Conservation (phyloP, 2,329 filamentous ascomycete genomes). For the Nemania sp. region DNA sequence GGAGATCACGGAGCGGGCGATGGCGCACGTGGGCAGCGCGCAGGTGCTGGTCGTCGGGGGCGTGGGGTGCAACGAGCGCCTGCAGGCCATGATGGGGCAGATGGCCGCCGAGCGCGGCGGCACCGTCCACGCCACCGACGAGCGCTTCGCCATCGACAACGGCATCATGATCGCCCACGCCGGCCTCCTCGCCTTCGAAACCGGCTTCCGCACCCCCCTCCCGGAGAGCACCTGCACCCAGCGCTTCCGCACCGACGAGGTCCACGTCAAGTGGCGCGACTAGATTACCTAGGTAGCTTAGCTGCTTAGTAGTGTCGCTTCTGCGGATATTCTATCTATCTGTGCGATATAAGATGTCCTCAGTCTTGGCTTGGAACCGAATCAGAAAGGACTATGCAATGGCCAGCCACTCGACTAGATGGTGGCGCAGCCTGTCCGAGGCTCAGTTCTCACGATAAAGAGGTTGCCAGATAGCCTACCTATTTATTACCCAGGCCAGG, state of each 20-base stretch:
- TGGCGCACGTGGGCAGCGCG: slow-evolving; percentile 91
- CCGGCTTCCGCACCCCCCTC: slow-evolving; percentile 75
- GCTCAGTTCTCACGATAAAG: too few species aligned
- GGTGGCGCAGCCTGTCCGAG: too few species aligned
- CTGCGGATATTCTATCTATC: too few species aligned
- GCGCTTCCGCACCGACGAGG: slow-evolving; percentile 80
- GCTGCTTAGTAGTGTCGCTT: too few species aligned
- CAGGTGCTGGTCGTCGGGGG: slow-evolving; percentile 96
- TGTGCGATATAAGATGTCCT: too few species aligned
- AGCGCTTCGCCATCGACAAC: slow-evolving; percentile 98
- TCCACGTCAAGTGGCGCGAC: slow-evolving; percentile 78
- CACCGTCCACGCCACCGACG: slow-evolving; percentile 91
- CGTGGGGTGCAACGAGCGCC: slow-evolving; percentile 89
- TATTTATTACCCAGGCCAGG: too few species aligned
- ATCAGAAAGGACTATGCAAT: too few species aligned
- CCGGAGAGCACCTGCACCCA: slow-evolving; percentile 85
- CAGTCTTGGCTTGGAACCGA: too few species aligned
- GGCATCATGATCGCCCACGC: slow-evolving; percentile 99
- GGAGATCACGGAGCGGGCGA: slow-evolving; percentile 96
- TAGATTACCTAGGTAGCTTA: slow-evolving; percentile 33
- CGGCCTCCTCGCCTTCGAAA: slow-evolving; percentile 81
- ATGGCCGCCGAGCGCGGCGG: slow-evolving; percentile 91
- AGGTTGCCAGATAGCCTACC: too few species aligned
- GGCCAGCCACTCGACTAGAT: too few species aligned
- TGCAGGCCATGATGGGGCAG: slow-evolving; percentile 97